Percentiles rank a stretch among this genome's conserved stretches.
Evolutionary conservation across 2,329 filamentous ascomycete species (phyloP).

Genomic region (Colletotrichum truncatum): DNA sequence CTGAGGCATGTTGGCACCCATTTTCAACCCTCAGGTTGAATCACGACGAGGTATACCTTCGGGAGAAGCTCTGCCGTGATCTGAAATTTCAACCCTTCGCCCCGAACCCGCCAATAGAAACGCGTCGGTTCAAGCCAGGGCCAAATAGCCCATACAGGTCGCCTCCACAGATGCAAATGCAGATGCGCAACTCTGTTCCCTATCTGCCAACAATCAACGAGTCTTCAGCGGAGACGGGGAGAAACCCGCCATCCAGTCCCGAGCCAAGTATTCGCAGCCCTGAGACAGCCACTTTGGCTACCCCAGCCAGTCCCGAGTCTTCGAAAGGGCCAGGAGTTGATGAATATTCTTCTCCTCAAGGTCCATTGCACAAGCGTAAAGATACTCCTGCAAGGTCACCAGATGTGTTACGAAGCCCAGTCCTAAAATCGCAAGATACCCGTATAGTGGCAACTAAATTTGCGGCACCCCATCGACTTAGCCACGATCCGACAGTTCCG

Average conservation of each 20-base stretch:
- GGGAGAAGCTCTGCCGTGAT: slow-evolving; percentile 16
- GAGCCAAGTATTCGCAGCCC: too few species aligned
- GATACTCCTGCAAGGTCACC: slow-evolving; percentile 22
- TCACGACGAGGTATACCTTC: slow-evolving; percentile 14
- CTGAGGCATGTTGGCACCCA: slow-evolving; percentile 7
- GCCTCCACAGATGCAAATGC: slow-evolving; percentile 14
- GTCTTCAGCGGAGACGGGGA: too few species aligned
- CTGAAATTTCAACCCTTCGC: neutral
- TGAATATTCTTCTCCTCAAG: too few species aligned
- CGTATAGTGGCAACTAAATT: neutral
- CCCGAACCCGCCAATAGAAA: slow-evolving; percentile 6
- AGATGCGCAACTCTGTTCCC: neutral
- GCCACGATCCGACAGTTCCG: neutral
- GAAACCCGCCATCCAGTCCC: too few species aligned
- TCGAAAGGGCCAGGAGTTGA: too few species aligned
- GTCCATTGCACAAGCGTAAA: neutral
- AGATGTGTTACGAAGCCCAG: slow-evolving; percentile 8
- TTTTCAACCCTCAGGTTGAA: slow-evolving; percentile 13
- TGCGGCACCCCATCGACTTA: slow-evolving; percentile 12
- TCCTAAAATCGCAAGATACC: neutral
- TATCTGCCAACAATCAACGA: neutral
- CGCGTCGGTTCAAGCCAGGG: slow-evolving; percentile 14
- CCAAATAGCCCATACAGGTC: slow-evolving; percentile 1
- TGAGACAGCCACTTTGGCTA: too few species aligned
- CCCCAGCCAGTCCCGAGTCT: too few species aligned